A percentile compares a stretch with the other conserved stretches of the same genome.
phyloP scores from a whole-genome alignment of 345 rosid species.

The Garcia nutans region DNA sequence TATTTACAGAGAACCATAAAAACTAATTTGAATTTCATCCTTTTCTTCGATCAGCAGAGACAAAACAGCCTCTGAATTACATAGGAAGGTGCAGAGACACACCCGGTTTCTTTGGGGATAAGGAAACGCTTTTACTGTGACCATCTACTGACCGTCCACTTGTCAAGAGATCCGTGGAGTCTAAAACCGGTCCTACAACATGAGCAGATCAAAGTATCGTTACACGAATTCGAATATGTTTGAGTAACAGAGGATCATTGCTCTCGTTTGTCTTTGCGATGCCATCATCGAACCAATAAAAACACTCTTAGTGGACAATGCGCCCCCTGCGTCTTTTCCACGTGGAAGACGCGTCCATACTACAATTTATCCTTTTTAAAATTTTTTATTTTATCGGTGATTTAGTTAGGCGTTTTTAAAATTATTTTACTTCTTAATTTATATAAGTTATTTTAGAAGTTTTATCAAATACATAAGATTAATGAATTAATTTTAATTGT shows the following conservation, averaged over 20 bases:
- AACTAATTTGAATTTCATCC: background rate
- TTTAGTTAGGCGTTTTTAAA: too few relatives aligned
- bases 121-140: background rate
- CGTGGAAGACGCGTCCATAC: background rate
- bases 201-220: background rate
- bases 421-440: too few relatives aligned
- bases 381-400: too few relatives aligned
- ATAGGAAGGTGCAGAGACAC: background rate
- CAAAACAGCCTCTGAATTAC: background rate
- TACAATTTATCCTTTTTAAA: too few relatives aligned
- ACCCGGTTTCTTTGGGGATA: background rate
- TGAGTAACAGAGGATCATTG: too few relatives aligned
- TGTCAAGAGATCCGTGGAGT: background rate
- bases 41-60: background rate
- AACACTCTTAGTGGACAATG: conserved; percentile 4
- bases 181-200: background rate
- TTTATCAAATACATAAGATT: too few relatives aligned
- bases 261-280: background rate
- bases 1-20: background rate
- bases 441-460: too few relatives aligned
- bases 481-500: too few relatives aligned
- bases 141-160: background rate
- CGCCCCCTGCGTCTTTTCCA: background rate
- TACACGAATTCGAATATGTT: background rate
- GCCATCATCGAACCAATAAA: conserved; percentile 38